These are phyloP conservation scores for Jaapia argillacea DNA, from an alignment of 768 basidiomycete genomes.

Conservation along the genomic window DNA sequence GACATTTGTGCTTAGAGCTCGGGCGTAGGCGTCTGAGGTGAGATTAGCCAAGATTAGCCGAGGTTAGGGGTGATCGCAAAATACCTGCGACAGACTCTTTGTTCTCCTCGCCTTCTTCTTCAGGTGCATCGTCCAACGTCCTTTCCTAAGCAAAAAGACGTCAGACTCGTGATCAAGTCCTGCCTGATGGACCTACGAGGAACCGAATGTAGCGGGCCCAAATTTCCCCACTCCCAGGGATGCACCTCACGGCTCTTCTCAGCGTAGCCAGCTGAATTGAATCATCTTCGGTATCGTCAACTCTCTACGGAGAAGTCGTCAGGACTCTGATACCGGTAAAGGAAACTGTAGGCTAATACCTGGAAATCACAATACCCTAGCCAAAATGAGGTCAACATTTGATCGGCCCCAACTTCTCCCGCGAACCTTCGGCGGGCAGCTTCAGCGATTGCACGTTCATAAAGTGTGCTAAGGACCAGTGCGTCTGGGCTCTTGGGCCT, in stretches of 20 bases:
- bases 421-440: conserved; percentile 49
- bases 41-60: too few species aligned
- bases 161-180: too few species aligned
- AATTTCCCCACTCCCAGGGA: conserved; percentile 66
- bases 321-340: neutral
- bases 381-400: conserved; percentile 61
- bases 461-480: conserved; percentile 45
- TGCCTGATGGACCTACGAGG: conserved; percentile 46
- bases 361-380: conserved; percentile 58
- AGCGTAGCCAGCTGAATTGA: conserved; percentile 33
- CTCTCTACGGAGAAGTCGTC: conserved; percentile 27
- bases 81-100: conserved; percentile 18
- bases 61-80: neutral
- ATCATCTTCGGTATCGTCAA: conserved; percentile 31
- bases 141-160: neutral
- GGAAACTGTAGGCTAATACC: conserved; percentile 28
- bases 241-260: conserved; percentile 57
- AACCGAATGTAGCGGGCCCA: conserved; percentile 73
- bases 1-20: conserved; percentile 43
- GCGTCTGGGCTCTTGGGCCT: conserved; percentile 48
- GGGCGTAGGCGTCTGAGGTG: conserved; percentile 52
- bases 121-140: neutral
- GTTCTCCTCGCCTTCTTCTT: conserved; percentile 11
- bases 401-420: conserved; percentile 47
- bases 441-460: conserved; percentile 70